Evolutionary conservation across 192 early-diverging fungal genomes (phyloP).

Genomic region (Kappamyces sp.): DNA sequence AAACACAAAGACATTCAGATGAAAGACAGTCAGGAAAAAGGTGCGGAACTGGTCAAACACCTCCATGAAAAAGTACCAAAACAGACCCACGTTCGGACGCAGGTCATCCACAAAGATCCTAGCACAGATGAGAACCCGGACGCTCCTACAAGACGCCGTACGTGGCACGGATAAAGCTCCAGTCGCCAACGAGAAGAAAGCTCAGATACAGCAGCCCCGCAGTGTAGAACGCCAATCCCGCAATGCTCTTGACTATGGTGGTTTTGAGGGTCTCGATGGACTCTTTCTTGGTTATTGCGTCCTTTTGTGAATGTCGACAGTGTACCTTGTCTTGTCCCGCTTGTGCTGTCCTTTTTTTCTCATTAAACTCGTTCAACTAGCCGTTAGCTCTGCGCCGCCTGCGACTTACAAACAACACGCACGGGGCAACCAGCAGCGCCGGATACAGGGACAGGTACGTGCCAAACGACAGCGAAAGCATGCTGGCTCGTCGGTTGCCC

Average conservation of each 20-base stretch:
- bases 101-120: slow-evolving; percentile 77
- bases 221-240: slow-evolving; percentile 27
- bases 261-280: neutral
- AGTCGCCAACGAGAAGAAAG: slow-evolving; percentile 56
- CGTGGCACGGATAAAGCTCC: slow-evolving; percentile 59
- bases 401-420: slow-evolving; percentile 40
- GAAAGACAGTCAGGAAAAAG: slow-evolving; percentile 92
- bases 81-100: slow-evolving; percentile 93
- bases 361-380: neutral
- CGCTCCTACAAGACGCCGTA: slow-evolving; percentile 68
- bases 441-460: slow-evolving; percentile 87
- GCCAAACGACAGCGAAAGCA: slow-evolving; percentile 73
- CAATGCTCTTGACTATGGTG: slow-evolving; percentile 14
- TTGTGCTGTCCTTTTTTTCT: neutral
- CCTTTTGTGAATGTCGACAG: neutral
- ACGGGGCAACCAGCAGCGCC: slow-evolving; percentile 66
- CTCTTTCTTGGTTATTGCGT: slow-evolving; percentile 6
- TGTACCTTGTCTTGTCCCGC: neutral
- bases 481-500: slow-evolving; percentile 48
- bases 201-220: slow-evolving; percentile 51
- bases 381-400: neutral
- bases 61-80: slow-evolving; percentile 99
- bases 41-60: slow-evolving; percentile 97
- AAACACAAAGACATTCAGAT: slow-evolving; percentile 89
- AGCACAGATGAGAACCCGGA: slow-evolving; percentile 11